Conservation (phyloP, 106 monocot species). For the Dactylorhiza incarnata region DNA sequence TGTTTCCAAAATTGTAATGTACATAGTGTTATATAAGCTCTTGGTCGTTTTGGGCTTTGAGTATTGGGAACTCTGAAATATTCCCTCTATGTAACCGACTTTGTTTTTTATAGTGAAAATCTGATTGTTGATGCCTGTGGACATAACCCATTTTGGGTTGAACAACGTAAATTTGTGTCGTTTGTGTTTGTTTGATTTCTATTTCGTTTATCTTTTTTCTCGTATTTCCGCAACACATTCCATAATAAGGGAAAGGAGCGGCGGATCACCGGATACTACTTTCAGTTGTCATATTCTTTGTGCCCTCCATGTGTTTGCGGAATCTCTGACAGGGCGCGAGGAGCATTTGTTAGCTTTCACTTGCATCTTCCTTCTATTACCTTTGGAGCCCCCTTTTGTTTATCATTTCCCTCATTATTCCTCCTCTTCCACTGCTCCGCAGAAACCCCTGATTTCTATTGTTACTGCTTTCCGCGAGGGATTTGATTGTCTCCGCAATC, state of each 20-base stretch:
- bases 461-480: neutral
- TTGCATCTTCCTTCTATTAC: neutral
- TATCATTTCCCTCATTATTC: neutral
- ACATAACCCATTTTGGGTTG: too few species aligned
- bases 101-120: too few species aligned
- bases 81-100: too few species aligned
- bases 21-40: too few species aligned
- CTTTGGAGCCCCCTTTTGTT: neutral
- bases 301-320: neutral
- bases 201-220: too few species aligned
- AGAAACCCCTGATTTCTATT: neutral
- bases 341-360: conserved; percentile 9
- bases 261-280: neutral
- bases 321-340: neutral
- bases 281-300: conserved; percentile 6
- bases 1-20: too few species aligned
- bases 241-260: conserved; percentile 15
- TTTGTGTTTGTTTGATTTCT: too few species aligned
- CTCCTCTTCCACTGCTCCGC: neutral
- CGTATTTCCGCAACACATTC: too few species aligned
- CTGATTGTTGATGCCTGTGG: too few species aligned
- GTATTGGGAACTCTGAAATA: too few species aligned
- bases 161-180: too few species aligned
- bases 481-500: neutral
- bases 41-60: too few species aligned